phyloP scores from a whole-genome alignment of 768 basidiomycete genomes.

The Agaricus subrufescens region DNA sequence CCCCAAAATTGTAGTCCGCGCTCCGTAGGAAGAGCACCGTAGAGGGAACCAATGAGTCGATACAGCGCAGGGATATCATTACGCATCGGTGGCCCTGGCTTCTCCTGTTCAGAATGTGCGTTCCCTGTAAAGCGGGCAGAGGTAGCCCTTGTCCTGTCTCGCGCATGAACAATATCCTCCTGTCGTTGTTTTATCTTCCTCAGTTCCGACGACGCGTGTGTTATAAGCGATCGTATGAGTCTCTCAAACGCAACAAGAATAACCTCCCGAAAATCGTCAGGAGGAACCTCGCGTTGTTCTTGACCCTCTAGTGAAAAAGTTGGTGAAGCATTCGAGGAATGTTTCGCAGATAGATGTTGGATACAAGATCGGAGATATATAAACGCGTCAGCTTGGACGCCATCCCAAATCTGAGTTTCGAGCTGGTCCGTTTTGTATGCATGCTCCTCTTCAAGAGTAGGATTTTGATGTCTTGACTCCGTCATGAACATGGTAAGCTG shows the following conservation, averaged over 20 bases:
- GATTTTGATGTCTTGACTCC: conserved; percentile 65
- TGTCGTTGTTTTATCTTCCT: conserved; percentile 87
- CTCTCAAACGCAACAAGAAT: conserved; percentile 66
- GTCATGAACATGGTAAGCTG: conserved; percentile 88
- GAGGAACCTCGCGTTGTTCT: conserved; percentile 40
- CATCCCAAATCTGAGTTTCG: conserved; percentile 77
- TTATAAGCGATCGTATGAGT: conserved; percentile 67
- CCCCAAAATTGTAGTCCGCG: conserved; percentile 86
- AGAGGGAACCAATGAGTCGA: conserved; percentile 78
- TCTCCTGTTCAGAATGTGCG: conserved; percentile 35
- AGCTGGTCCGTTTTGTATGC: conserved; percentile 76
- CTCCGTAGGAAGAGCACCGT: conserved; percentile 68
- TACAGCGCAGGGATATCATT: conserved; percentile 85
- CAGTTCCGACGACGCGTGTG: conserved; percentile 74
- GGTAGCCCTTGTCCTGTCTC: conserved; percentile 56
- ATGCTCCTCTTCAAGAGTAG: conserved; percentile 54
- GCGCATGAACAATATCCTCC: conserved; percentile 74
- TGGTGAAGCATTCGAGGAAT: conserved; percentile 24
- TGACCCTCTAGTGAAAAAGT: conserved; percentile 28
- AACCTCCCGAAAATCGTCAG: conserved; percentile 46
- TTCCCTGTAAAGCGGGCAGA: conserved; percentile 39
- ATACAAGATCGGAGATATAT: conserved; percentile 61
- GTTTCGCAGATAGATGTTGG: conserved; percentile 47
- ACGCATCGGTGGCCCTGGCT: conserved; percentile 44
- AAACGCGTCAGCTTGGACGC: conserved; percentile 82